Evolutionary conservation across 306 rosid genomes (phyloP).

Genomic region (Echinosophora koreensis): DNA sequence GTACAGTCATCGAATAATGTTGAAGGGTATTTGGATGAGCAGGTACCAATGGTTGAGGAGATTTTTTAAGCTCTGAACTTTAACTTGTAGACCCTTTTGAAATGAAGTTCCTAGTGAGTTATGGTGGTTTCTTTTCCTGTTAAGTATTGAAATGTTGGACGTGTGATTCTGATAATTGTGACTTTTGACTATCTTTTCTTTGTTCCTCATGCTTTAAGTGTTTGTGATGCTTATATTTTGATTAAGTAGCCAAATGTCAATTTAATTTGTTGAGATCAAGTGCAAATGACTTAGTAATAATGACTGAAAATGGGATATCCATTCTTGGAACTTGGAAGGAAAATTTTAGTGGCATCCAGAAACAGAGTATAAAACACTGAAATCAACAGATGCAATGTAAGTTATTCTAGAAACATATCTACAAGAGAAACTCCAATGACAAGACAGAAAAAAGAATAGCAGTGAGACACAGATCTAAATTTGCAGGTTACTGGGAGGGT

Average conservation of each 20-base stretch:
- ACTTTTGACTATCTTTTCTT: constrained; percentile 13
- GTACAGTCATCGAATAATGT: constrained; percentile 40
- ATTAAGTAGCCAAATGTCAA: neutral
- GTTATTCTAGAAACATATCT: neutral
- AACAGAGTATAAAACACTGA: neutral
- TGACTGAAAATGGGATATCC: neutral
- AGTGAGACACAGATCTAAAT: neutral
- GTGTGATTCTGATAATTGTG: constrained; percentile 29
- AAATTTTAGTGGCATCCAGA: too few species aligned
- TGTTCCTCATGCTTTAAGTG: constrained; percentile 18
- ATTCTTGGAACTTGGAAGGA: too few species aligned
- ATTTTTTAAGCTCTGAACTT: constrained; percentile 31
- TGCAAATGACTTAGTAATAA: neutral
- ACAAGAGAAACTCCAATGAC: neutral
- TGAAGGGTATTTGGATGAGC: constrained; percentile 23
- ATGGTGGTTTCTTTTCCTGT: constrained; percentile 12
- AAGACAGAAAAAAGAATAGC: too few species aligned
- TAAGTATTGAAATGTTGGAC: constrained; percentile 16
- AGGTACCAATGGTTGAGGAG: constrained; percentile 31
- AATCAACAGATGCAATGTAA: neutral
- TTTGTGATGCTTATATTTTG: constrained; percentile 9
- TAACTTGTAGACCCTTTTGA: constrained; percentile 1
- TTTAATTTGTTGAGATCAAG: neutral
- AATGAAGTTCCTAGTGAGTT: constrained; percentile 16
- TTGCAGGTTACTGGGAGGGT: constrained; percentile 35